Conservation (phyloP, 495 filamentous ascomycete genomes). For the Cudoniella acicularis region DNA sequence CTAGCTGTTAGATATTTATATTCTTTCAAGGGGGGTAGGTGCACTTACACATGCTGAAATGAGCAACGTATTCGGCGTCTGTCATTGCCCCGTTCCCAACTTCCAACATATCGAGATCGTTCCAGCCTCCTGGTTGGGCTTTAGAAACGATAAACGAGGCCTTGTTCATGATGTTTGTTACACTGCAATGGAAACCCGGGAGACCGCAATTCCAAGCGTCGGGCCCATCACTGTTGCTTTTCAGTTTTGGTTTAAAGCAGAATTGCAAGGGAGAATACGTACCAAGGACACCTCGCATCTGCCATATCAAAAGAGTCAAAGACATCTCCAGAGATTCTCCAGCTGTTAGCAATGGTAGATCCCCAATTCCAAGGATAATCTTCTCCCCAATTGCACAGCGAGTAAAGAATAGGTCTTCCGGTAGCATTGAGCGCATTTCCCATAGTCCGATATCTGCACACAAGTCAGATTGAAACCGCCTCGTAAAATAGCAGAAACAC, state of each 20-base stretch:
- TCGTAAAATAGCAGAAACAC: conserved; percentile 35
- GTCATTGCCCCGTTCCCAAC: conserved; percentile 60
- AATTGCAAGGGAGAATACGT: no score
- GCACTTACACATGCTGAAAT: conserved; percentile 37
- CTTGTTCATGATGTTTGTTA: conserved; percentile 47
- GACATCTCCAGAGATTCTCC: conserved; percentile 54
- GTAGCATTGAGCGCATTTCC: conserved; percentile 52
- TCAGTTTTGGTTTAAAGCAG: no score
- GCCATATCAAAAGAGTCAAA: conserved; percentile 21
- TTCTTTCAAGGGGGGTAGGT: not conserved
- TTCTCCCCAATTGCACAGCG: conserved; percentile 50
- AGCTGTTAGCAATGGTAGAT: conserved; percentile 52
- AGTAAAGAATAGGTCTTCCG: conserved; percentile 58
- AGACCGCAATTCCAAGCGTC: conserved; percentile 40
- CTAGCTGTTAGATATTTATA: conserved; percentile 1
- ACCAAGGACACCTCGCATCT: conserved; percentile 38
- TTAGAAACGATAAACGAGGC: conserved; percentile 47
- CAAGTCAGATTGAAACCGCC: conserved; percentile 14
- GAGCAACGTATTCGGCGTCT: conserved; percentile 36
- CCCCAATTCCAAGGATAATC: conserved; percentile 54
- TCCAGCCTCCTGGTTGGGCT: conserved; percentile 51
- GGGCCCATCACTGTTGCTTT: conserved; percentile 27
- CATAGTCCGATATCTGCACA: conserved; percentile 57
- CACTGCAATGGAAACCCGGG: conserved; percentile 51
- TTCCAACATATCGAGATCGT: conserved; percentile 69